Evolutionary conservation across 441 rosid species (phyloP).

Genomic region (Macaranga tanarius): DNA sequence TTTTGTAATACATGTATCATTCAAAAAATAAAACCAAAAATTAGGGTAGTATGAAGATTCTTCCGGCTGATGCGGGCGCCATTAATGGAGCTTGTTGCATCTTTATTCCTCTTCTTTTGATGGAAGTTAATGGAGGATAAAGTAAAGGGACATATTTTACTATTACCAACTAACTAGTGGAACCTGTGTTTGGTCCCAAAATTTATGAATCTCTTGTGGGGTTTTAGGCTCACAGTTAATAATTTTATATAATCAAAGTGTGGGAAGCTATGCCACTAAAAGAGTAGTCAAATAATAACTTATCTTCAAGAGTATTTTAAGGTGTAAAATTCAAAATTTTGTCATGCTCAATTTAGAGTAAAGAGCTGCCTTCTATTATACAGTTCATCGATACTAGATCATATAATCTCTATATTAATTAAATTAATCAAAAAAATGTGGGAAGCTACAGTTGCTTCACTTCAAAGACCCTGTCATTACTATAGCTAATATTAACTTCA

Average conservation of each 20-base stretch:
- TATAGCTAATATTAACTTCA: too few relatives aligned
- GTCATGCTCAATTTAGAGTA: too few relatives aligned
- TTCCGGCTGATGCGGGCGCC: constrained; percentile 14
- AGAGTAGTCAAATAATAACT: too few relatives aligned
- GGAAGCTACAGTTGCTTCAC: background rate
- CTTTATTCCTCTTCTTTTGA: constrained; percentile 25
- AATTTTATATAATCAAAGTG: background rate
- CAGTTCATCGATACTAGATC: too few relatives aligned
- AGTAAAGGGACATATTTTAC: background rate
- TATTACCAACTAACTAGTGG: background rate
- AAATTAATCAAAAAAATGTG: too few relatives aligned
- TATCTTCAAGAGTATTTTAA: too few relatives aligned
- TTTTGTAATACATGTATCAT: too few relatives aligned
- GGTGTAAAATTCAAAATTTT: too few relatives aligned
- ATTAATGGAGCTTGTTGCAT: background rate
- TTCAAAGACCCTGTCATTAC: too few relatives aligned
- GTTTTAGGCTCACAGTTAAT: background rate
- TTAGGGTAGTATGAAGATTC: background rate
- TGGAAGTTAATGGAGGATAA: constrained; percentile 14
- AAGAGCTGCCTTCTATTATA: too few relatives aligned
- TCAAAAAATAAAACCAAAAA: background rate
- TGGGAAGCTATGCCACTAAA: too few relatives aligned
- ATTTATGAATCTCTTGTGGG: constrained; percentile 4
- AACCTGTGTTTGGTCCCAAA: constrained; percentile 6
- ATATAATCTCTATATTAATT: too few relatives aligned